Evolutionary conservation across 495 filamentous ascomycete species (phyloP).

Genomic region (Penicillium fimorum): DNA sequence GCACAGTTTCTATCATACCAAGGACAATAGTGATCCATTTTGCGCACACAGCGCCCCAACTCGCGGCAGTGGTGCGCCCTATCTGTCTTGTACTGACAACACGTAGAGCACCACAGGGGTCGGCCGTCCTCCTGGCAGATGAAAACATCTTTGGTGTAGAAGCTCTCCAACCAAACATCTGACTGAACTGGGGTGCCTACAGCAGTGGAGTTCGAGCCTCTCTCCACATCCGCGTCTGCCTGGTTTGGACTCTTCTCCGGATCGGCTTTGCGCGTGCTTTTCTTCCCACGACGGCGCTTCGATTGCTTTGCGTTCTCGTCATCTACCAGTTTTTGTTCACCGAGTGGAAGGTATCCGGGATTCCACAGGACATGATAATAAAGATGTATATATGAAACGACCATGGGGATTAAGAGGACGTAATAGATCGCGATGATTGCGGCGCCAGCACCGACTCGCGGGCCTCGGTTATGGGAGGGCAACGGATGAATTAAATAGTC

Average conservation of each 20-base stretch:
- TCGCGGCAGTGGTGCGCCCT: conserved; percentile 82
- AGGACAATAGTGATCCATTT: conserved; percentile 95
- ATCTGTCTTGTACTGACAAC: conserved; percentile 81
- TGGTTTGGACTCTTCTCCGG: conserved; percentile 25
- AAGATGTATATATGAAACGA: conserved; percentile 67
- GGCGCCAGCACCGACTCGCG: conserved; percentile 57
- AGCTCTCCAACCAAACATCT: conserved; percentile 47
- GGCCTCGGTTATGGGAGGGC: conserved; percentile 36
- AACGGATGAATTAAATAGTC: conserved; percentile 59
- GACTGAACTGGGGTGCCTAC: conserved; percentile 25
- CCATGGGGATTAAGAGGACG: conserved; percentile 61
- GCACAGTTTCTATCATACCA: conserved; percentile 50
- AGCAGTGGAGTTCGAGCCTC: conserved; percentile 20
- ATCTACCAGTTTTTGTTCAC: conserved; percentile 31
- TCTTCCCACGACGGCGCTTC: conserved; percentile 16
- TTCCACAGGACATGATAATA: conserved; percentile 60
- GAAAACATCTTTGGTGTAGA: conserved; percentile 79
- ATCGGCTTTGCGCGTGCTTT: conserved; percentile 14
- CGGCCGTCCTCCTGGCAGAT: conserved; percentile 75
- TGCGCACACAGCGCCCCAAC: conserved; percentile 72
- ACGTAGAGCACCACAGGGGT: conserved; percentile 77
- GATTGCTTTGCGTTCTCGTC: conserved; percentile 17
- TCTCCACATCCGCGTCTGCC: conserved; percentile 27
- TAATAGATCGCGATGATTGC: conserved; percentile 71
- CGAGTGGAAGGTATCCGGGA: conserved; percentile 68